Evolutionary conservation across 2,329 filamentous ascomycete species (phyloP).

Genomic region (Fusarium denticulatum): DNA sequence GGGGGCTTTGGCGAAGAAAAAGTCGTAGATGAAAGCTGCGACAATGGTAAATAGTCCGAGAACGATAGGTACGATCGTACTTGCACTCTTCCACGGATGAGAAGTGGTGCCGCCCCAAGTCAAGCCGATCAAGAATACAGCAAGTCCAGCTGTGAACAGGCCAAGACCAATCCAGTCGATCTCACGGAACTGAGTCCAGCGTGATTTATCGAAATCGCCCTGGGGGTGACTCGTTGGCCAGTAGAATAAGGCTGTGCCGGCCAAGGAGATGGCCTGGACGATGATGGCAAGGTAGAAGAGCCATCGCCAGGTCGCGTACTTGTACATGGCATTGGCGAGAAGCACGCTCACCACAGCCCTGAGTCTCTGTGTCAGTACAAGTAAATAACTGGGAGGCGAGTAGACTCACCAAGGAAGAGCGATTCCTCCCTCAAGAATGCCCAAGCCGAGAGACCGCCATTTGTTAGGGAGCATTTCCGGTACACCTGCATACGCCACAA

Average conservation of each 20-base stretch:
- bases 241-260: conserved; percentile 14
- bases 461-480: conserved; percentile 24
- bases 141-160: background rate
- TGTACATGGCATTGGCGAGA: background rate
- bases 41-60: background rate
- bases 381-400: too few relatives aligned
- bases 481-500: conserved; percentile 19
- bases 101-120: conserved; percentile 12
- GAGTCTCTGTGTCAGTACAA: too few relatives aligned
- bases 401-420: conserved; percentile 2
- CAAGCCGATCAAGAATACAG: conserved; percentile 3
- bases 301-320: conserved; percentile 19
- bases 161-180: conserved; percentile 16
- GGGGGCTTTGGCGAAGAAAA: background rate
- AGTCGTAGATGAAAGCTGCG: conserved; percentile 12
- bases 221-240: conserved; percentile 13
- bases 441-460: conserved; percentile 15
- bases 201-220: conserved; percentile 21
- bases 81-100: conserved; percentile 14
- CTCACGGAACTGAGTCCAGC: conserved; percentile 15
- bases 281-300: conserved; percentile 22
- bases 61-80: background rate
- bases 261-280: conserved; percentile 4
- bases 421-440: conserved; percentile 15
- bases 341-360: background rate